Evolutionary conservation across 345 rosid species (phyloP), one percentile per base, ranked within the genome.

Genomic region (Pistacia atlantica): DNA sequence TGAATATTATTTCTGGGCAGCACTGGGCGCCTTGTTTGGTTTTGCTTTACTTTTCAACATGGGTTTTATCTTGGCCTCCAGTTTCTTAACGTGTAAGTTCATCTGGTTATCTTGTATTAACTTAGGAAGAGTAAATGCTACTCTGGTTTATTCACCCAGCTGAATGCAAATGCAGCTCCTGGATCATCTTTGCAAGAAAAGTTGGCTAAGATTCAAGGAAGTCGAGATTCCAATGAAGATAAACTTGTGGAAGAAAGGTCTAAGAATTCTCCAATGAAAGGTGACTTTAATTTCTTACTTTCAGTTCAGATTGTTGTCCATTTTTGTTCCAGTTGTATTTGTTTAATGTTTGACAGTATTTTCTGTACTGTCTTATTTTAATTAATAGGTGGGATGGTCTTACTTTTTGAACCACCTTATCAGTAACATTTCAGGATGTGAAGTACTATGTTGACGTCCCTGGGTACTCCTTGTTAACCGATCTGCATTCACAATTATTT

Each of bases 41-140:
- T 80, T 87, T n/a, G 76, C 88, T 67, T 57, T 90, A 28, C 63
- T 90, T 78, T 87, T 88, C 87, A 93, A 93, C 81, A 69, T 76
- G 69, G 85, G 89, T 22, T 89, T 89, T 84, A 83, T 84, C 54
- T 25, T 89, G 66, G 92, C 93, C 67, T 84, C 91, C 54, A 87
- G 80, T 80, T 89, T 88, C 79, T 78, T 88, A 75, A 90, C 87
- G 79, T 60, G 97, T 90, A 83, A 84, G 90, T 76, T 64, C 72
- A 5, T 49, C 31, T 46, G 42, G n/a, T 51, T 75, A 1, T 52
- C 22, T 8, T 25, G 18, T 63, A 22, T 52, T 42, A 6, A 9
- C 37, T 72, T 71, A 6, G 35, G 58, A 38, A 75, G 6, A 31
- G 60, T 28, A 35, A 63, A 48, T 18, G 54, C 31, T 11, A 9